Evolutionary conservation across 345 rosid genomes (phyloP).

Genomic region (Eucalyptus brandiana): DNA sequence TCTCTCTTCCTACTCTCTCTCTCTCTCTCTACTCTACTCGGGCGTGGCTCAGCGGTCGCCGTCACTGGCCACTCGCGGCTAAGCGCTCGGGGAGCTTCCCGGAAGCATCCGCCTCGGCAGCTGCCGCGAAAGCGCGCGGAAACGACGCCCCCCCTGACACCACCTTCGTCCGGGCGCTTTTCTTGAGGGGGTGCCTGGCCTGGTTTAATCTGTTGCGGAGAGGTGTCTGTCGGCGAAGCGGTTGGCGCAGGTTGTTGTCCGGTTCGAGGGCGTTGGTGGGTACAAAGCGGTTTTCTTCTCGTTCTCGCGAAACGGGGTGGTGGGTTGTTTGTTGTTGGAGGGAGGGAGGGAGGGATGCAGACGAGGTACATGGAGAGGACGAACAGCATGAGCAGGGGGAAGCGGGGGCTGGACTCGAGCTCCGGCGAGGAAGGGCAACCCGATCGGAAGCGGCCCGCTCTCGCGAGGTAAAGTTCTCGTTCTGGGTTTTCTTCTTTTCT

Average conservation of each 20-base stretch:
- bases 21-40: neutral
- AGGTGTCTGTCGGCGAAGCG: neutral
- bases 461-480: slow-evolving; percentile 35
- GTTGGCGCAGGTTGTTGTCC: neutral
- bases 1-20: neutral
- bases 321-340: neutral
- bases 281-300: neutral
- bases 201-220: neutral
- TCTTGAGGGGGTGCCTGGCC: neutral
- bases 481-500: neutral
- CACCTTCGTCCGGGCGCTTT: neutral
- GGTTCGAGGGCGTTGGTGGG: neutral
- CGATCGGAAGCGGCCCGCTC: slow-evolving; percentile 83
- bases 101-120: neutral
- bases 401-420: slow-evolving; percentile 58
- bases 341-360: slow-evolving; percentile 27
- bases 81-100: neutral
- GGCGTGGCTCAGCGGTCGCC: neutral
- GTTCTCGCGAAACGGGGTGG: neutral
- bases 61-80: neutral
- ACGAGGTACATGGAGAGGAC: slow-evolving; percentile 79
- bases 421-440: slow-evolving; percentile 50
- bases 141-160: neutral
- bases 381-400: slow-evolving; percentile 62
- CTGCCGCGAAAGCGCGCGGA: neutral